These are phyloP conservation scores for Dactylis glomerata DNA, from an alignment of 176 grass and related monocot species.

Conservation along the genomic window DNA sequence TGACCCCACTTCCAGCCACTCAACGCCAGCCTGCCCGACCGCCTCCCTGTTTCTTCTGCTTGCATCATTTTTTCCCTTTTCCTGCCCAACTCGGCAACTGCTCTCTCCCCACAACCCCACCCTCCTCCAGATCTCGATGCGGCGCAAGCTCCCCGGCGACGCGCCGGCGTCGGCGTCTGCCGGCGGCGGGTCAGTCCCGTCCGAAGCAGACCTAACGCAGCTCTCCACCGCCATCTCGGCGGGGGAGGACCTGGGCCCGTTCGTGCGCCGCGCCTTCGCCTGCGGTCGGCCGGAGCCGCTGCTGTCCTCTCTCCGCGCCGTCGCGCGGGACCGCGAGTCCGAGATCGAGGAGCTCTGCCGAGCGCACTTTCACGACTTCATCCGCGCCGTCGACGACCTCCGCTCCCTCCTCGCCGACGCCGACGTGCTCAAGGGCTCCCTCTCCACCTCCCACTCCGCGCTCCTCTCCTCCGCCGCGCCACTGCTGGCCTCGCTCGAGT, in stretches of 20 bases:
- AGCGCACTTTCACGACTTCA: slow-evolving; percentile 95
- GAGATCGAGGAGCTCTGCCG: slow-evolving; percentile 91
- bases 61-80: background rate
- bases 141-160: slow-evolving; percentile 47
- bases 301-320: slow-evolving; percentile 51
- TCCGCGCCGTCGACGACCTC: slow-evolving; percentile 89
- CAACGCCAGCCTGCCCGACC: slow-evolving; percentile 8
- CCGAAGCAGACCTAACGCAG: slow-evolving; percentile 55
- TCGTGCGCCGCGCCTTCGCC: slow-evolving; percentile 67
- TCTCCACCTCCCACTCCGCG: slow-evolving; percentile 62
- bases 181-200: slow-evolving; percentile 4
- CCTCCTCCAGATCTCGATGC: slow-evolving; percentile 47
- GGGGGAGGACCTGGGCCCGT: slow-evolving; percentile 78
- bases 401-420: slow-evolving; percentile 93
- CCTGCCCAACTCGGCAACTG: slow-evolving; percentile 23
- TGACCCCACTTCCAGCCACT: slow-evolving; percentile 29
- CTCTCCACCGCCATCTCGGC: slow-evolving; percentile 70
- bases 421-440: slow-evolving; percentile 77
- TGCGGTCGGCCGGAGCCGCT: slow-evolving; percentile 65
- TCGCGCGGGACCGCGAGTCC: slow-evolving; percentile 52
- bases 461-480: slow-evolving; percentile 75
- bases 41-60: slow-evolving; percentile 14
- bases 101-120: slow-evolving; percentile 10
- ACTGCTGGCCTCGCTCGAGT: slow-evolving; percentile 75
- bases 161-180: slow-evolving; percentile 13